Evolutionary conservation across 441 rosid species (phyloP), one percentile per base, ranked within the genome.

Genomic region (Adansonia grandidieri): DNA sequence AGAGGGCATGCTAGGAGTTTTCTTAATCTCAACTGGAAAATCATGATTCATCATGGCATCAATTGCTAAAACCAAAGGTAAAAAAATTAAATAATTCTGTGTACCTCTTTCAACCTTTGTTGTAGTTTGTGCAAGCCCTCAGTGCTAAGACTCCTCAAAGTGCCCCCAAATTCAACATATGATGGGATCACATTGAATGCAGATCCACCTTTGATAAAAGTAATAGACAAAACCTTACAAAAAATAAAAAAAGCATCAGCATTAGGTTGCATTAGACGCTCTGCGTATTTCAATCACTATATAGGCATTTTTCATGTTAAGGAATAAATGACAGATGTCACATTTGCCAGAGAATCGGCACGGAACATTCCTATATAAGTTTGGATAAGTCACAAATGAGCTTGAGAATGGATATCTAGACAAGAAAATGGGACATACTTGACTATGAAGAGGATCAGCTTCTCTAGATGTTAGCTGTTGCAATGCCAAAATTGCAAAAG

Each of bases 141-240:
- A 1, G 96, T 89, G 3, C 96, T 87, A 72, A 95, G 97, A 87
- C 97, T 90, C 84, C 98, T 89, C 83, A 93, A 70, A 61, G 97
- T 88, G 78, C 98, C 98, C 13, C 97, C 93, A 71, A 95, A 95
- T 78, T 90, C 91, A 73, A 92, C 93, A 80, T 82, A 83, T 2
- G 86, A 69, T 2, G 95, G 96, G 84, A 90, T 86, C 54, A 76
- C 84, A 71, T 87, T 89, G 65, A 84, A 75, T 60, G 90, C 86
- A 62, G 82, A 80, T 61, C 91, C 91, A 28, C 88, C 89, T 85
- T 83, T 88, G 66, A 95, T 84, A 77, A 78, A 88, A 56, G 96
- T 89, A 81, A 95, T 86, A 54, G 97, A 91, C 10, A 95, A 72
- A 62, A 95, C 96, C 97, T 95, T 84, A n/a, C 86, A 85, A 32